phyloP scores from a whole-genome alignment of 306 rosid species.

The Lathyrus sativus region DNA sequence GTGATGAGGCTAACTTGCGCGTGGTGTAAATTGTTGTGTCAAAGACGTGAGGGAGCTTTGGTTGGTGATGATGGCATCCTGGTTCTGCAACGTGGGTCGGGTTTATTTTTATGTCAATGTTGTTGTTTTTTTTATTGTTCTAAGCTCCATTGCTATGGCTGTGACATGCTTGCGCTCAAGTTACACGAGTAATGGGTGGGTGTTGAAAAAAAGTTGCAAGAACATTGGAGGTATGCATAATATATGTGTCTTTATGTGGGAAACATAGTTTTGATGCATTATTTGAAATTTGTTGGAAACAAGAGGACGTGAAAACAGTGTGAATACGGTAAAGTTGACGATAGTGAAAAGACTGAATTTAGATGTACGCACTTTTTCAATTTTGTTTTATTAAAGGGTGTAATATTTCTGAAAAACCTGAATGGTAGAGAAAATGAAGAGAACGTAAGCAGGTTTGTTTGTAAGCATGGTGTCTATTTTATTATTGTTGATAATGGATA shows the following conservation, averaged over 20 bases:
- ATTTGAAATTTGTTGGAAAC: neutral
- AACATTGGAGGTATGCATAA: constrained; percentile 49
- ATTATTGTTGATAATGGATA: no score
- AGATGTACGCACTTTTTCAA: no score
- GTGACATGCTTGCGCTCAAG: neutral
- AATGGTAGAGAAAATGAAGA: no score
- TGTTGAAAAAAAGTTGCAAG: constrained; percentile 43
- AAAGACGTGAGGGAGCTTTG: constrained; percentile 10
- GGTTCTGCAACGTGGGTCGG: constrained; percentile 46
- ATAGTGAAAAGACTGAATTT: no score
- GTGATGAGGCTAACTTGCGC: constrained; percentile 57
- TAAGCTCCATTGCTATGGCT: constrained; percentile 20
- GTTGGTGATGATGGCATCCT: constrained; percentile 39
- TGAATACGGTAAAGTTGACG: neutral
- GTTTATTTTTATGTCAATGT: constrained; percentile 28
- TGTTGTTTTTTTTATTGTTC: neutral
- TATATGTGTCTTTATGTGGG: constrained; percentile 11
- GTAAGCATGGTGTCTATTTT: no score
- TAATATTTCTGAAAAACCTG: no score
- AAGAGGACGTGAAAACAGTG: neutral
- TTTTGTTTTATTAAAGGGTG: no score
- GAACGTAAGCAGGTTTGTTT: no score
- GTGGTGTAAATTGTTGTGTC: constrained; percentile 45
- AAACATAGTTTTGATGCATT: constrained; percentile 1
- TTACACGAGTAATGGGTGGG: no score